Conservation (phyloP, 2,329 filamentous ascomycete genomes). For the Stagonosporopsis tanaceti region DNA sequence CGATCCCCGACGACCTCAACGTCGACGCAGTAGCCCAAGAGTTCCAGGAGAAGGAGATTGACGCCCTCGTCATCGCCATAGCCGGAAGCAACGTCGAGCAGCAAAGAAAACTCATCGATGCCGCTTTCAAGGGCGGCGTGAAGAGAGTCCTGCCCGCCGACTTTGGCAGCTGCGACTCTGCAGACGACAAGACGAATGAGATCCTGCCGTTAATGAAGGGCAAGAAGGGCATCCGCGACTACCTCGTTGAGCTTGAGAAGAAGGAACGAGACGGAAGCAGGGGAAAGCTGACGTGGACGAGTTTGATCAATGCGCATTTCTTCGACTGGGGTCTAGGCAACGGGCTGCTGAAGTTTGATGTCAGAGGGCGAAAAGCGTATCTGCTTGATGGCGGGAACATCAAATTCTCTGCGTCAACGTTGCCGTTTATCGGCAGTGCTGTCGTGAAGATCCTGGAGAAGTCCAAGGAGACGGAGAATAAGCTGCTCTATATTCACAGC, state of each 20-base stretch:
- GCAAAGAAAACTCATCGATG: slow-evolving; percentile 64
- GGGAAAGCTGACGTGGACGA: slow-evolving; percentile 65
- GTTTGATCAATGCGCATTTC: slow-evolving; percentile 65
- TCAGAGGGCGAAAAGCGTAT: slow-evolving; percentile 59
- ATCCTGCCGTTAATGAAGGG: slow-evolving; percentile 62
- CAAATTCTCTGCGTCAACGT: slow-evolving; percentile 61
- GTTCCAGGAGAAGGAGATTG: slow-evolving; percentile 55
- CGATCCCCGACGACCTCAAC: slow-evolving; percentile 48
- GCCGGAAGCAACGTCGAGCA: slow-evolving; percentile 55
- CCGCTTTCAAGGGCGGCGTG: slow-evolving; percentile 65
- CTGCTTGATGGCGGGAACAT: slow-evolving; percentile 67
- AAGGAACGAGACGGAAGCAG: slow-evolving; percentile 46
- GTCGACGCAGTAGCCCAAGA: slow-evolving; percentile 46
- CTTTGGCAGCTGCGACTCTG: slow-evolving; percentile 59
- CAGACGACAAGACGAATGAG: slow-evolving; percentile 49
- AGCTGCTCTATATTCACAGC: slow-evolving; percentile 66
- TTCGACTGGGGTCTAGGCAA: slow-evolving; percentile 66
- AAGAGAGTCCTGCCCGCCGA: slow-evolving; percentile 69
- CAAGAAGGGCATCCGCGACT: slow-evolving; percentile 55
- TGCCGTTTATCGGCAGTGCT: slow-evolving; percentile 62
- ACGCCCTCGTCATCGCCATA: slow-evolving; percentile 60
- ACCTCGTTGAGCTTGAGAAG: slow-evolving; percentile 59
- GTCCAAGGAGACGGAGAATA: slow-evolving; percentile 61
- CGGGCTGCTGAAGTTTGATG: slow-evolving; percentile 62
- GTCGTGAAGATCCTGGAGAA: slow-evolving; percentile 60